A percentile compares a stretch with the other conserved stretches of the same genome.
Evolutionary conservation across 805 yeast genomes (phyloP).

Genomic region (Priceomyces melissophilus): DNA sequence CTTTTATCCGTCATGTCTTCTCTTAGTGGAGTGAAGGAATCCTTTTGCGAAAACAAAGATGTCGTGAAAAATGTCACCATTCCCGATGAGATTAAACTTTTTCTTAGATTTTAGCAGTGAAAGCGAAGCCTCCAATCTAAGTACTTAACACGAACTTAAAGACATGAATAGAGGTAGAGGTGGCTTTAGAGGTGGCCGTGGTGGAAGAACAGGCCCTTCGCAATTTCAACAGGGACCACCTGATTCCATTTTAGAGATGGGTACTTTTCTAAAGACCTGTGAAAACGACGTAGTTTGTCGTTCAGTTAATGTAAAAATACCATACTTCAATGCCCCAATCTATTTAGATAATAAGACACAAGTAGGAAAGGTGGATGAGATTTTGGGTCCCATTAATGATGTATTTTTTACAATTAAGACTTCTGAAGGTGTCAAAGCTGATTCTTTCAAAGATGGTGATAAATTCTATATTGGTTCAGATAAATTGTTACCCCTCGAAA

Average conservation of each 20-base stretch:
- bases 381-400: conserved; percentile 94
- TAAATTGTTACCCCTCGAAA: conserved; percentile 89
- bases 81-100: conserved; percentile 5
- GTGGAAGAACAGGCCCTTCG: conserved; percentile 69
- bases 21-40: neutral
- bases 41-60: neutral
- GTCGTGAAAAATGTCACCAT: conserved; percentile 1
- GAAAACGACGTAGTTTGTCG: conserved; percentile 98
- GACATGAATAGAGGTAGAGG: conserved; percentile 70
- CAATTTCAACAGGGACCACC: conserved; percentile 90
- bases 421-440: conserved; percentile 92
- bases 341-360: conserved; percentile 93
- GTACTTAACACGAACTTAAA: neutral
- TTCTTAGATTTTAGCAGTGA: neutral
- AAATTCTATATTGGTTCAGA: conserved; percentile 94
- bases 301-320: conserved; percentile 89
- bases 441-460: conserved; percentile 91
- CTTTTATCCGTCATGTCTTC: too few species aligned
- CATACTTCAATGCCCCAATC: conserved; percentile 98
- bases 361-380: conserved; percentile 97
- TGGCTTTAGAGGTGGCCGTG: conserved; percentile 64
- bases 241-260: conserved; percentile 92
- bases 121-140: neutral
- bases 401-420: conserved; percentile 97
- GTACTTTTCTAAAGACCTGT: conserved; percentile 84